Evolutionary conservation across 2,329 filamentous ascomycete genomes (phyloP), one percentile per base, ranked within the genome.

Genomic region (Sclerotinia sclerotiorum): DNA sequence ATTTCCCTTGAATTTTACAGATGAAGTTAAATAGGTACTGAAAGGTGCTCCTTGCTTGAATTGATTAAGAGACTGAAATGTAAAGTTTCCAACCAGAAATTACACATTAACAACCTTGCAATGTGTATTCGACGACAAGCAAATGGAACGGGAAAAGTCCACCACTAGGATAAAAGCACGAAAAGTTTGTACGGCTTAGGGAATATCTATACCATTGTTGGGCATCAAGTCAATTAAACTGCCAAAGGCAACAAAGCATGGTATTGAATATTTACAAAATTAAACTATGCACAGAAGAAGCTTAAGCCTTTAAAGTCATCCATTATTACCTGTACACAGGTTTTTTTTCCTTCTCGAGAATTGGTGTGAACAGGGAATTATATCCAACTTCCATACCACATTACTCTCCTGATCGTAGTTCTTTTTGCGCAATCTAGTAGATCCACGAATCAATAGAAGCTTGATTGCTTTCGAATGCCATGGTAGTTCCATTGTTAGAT

Each of bases 391-490:
- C 6, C 56, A 46, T 46, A 24, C 39, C 8, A 27, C 3, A 32
- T 32, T 32, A 15, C 35, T n/a, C 49, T 42, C 46, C 62, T 21
- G n/a, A 46, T 32, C 15, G 21, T 32, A 24, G 6, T 3, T 7
- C 10, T 3, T 8, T 27, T 52, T 32, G 49, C 13, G n/a, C 35
- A n/a, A n/a, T 65, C 57, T 70, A 39, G 39, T 78, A 78, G 27
- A 70, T 69, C 75, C 76, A 78, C 29, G 67, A 77, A 60, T 76
- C 74, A n/a, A 76, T 73, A 21, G 69, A 72, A 54, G 67, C 65
- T 55, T 75, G 71, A 60, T 76, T 73, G 51, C 72, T 73, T 3
- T 76, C 75, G 61, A 76, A 79, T 27, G 73, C 65, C 61, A 77
- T 74, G 2, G 71, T 73, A 21, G 55, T 60, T 54, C 70, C 73